phyloP scores from a whole-genome alignment of 1,284 basidiomycete species.

The Rhizoctonia solani region DNA sequence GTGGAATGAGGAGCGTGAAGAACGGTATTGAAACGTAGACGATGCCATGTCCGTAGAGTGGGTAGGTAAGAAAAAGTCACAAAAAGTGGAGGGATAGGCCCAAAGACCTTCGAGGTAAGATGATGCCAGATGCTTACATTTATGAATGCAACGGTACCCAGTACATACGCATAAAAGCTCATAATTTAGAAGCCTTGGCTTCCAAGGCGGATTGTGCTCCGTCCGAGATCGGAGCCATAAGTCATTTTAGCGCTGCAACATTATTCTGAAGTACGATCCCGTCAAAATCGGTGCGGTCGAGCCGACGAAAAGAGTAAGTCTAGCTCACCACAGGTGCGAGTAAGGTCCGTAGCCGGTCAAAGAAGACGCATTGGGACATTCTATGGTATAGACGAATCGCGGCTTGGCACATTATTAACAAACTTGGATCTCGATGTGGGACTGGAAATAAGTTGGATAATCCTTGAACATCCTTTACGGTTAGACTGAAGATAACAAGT shows the following conservation, averaged over 20 bases:
- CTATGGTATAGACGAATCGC: slow-evolving; percentile 22
- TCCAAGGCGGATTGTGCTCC: slow-evolving; percentile 1
- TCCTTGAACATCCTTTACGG: no score
- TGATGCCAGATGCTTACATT: not conserved
- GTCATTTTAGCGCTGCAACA: not conserved
- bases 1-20: not conserved
- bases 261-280: not conserved
- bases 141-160: not conserved
- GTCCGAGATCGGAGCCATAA: not conserved
- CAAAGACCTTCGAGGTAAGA: slow-evolving; percentile 14
- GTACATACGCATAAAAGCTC: not conserved
- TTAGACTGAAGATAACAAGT: no score
- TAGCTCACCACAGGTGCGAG: not conserved
- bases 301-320: not conserved
- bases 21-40: not conserved
- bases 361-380: slow-evolving; percentile 18
- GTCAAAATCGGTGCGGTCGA: not conserved
- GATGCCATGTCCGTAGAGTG: no score
- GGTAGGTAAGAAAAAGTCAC: not conserved
- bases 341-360: slow-evolving; percentile 31
- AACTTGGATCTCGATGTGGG: not conserved
- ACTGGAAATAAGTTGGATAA: not conserved
- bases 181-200: slow-evolving; percentile 1
- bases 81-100: slow-evolving; percentile 23
- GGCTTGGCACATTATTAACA: not conserved